Conservation (phyloP, 176 grass and related monocot species). For the Triticum urartu region DNA sequence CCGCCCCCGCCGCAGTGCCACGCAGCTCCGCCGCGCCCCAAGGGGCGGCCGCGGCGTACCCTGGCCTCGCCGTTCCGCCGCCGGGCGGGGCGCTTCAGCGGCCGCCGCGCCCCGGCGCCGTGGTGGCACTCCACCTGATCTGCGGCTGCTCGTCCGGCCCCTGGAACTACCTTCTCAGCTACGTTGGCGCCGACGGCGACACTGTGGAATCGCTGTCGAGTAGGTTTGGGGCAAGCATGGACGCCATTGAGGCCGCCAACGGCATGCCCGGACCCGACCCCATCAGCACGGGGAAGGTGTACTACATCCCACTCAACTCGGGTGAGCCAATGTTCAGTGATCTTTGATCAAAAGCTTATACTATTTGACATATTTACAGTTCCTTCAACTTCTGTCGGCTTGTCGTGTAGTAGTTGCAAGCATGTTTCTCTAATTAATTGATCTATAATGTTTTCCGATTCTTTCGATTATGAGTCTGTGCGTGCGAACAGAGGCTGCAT, state of each 20-base stretch:
- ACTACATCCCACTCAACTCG: constrained; percentile 94
- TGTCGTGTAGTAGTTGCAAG: constrained; percentile 20
- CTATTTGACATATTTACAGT: background rate
- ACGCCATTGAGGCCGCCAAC: constrained; percentile 92
- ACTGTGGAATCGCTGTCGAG: constrained; percentile 82
- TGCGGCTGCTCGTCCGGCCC: constrained; percentile 86
- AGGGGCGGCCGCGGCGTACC: constrained; percentile 51
- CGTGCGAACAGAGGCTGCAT: background rate
- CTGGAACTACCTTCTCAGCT: constrained; percentile 97
- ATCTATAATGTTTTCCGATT: background rate
- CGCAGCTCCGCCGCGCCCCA: constrained; percentile 42
- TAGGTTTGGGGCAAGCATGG: constrained; percentile 95
- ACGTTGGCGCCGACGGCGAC: constrained; percentile 78
- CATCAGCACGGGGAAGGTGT: constrained; percentile 54
- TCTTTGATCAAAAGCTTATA: background rate
- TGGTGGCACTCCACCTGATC: constrained; percentile 84
- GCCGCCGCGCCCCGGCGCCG: constrained; percentile 48
- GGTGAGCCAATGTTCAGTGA: constrained; percentile 48
- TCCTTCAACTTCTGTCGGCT: background rate
- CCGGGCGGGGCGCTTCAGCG: constrained; percentile 46
- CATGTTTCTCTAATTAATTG: constrained; percentile 21
- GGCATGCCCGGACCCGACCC: constrained; percentile 71
- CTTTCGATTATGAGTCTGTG: constrained; percentile 14
- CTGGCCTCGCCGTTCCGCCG: constrained; percentile 56
- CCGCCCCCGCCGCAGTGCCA: constrained; percentile 25